Conservation (phyloP, 2,329 filamentous ascomycete genomes). For the Talaromyces rugulosus region DNA sequence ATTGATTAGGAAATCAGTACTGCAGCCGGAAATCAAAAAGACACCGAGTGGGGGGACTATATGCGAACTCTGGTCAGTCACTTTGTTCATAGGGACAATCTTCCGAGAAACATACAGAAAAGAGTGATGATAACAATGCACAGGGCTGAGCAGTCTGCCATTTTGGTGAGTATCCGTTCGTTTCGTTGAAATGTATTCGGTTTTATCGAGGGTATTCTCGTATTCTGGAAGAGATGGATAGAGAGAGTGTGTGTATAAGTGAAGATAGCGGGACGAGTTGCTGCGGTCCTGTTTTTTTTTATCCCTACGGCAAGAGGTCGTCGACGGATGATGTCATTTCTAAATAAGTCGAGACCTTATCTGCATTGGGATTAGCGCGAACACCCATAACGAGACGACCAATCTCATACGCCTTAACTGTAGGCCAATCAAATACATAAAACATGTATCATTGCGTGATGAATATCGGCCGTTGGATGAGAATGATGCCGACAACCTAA, state of each 20-base stretch:
- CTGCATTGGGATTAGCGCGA: background rate
- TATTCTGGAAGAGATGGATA: background rate
- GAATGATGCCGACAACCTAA: background rate
- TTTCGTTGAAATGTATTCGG: background rate
- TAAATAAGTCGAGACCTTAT: background rate
- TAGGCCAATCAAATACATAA: background rate
- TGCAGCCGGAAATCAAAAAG: slow-evolving; percentile 61
- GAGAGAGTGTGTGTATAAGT: background rate
- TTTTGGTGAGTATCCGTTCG: background rate
- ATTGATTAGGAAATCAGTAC: slow-evolving; percentile 62
- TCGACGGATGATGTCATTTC: background rate
- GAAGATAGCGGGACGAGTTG: background rate
- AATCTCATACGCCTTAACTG: background rate
- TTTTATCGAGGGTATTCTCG: background rate
- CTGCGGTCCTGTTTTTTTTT: background rate
- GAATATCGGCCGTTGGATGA: background rate
- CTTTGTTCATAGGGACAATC: background rate
- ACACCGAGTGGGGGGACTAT: slow-evolving; percentile 65
- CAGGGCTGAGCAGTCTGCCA: slow-evolving; percentile 11
- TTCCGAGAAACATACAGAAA: slow-evolving; percentile 29
- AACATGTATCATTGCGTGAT: background rate
- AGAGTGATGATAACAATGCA: slow-evolving; percentile 44
- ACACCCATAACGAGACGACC: background rate
- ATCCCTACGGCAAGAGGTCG: background rate
- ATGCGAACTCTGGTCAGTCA: background rate